These are phyloP conservation scores for Salix suchowensis DNA, from an alignment of 345 rosid species.

Conservation along the genomic window DNA sequence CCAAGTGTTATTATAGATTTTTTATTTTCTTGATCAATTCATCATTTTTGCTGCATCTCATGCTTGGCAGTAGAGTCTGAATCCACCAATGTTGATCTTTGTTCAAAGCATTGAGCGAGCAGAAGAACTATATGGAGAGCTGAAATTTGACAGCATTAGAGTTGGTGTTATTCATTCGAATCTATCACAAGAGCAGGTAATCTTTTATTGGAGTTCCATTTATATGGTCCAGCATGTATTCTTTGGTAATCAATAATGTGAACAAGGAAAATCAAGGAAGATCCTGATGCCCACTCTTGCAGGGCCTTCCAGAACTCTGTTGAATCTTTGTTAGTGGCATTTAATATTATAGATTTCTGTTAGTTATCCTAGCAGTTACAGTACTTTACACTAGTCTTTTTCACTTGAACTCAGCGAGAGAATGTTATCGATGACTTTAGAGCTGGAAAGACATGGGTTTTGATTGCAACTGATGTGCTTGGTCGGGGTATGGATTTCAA, in stretches of 20 bases:
- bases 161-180: slow-evolving; percentile 80
- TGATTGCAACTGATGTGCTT: slow-evolving; percentile 91
- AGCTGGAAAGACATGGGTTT: slow-evolving; percentile 83
- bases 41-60: slow-evolving; percentile 8
- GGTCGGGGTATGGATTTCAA: slow-evolving; percentile 99
- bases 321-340: too few relatives aligned
- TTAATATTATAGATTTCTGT: not conserved
- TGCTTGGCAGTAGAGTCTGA: slow-evolving; percentile 72
- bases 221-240: not conserved
- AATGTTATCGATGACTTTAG: slow-evolving; percentile 77
- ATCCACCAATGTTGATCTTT: slow-evolving; percentile 85
- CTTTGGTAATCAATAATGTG: not conserved
- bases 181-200: slow-evolving; percentile 70
- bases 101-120: slow-evolving; percentile 91
- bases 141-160: slow-evolving; percentile 69
- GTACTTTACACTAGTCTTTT: slow-evolving; percentile 4
- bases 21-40: slow-evolving; percentile 24
- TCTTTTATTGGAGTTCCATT: slow-evolving; percentile 8
- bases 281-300: not conserved
- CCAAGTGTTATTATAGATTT: not conserved
- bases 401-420: slow-evolving; percentile 54
- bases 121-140: slow-evolving; percentile 74
- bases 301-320: not conserved
- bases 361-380: not conserved
- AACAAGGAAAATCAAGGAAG: not conserved